Percentiles rank a stretch among this genome's conserved stretches.
Evolutionary conservation across 345 rosid species (phyloP).

Genomic region (Salix caprea): DNA sequence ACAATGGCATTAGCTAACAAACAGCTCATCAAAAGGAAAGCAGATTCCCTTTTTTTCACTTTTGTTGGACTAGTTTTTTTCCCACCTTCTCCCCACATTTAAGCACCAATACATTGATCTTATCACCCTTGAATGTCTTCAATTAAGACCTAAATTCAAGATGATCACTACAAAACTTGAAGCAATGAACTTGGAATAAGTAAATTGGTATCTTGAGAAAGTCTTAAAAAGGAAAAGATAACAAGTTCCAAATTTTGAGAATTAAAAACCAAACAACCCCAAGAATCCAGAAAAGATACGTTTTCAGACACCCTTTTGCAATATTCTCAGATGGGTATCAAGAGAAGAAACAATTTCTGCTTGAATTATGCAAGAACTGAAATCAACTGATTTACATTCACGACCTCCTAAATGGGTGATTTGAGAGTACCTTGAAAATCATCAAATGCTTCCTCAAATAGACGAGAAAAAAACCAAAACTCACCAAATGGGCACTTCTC

Average conservation of each 20-base stretch:
- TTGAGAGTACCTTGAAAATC: constrained; percentile 30
- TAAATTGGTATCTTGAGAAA: background rate
- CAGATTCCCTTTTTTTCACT: constrained; percentile 67
- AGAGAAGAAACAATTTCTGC: constrained; percentile 48
- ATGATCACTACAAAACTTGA: constrained; percentile 24
- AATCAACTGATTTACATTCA: constrained; percentile 33
- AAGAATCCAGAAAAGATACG: constrained; percentile 12
- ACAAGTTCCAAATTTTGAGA: constrained; percentile 24
- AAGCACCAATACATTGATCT: constrained; percentile 28
- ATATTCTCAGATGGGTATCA: constrained; percentile 43
- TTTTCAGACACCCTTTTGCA: constrained; percentile 37
- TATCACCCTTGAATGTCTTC: constrained; percentile 15
- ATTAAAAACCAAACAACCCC: constrained; percentile 34
- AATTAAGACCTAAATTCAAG: constrained; percentile 21
- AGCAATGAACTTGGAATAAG: constrained; percentile 14
- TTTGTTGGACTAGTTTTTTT: constrained; percentile 6
- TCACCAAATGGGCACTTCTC: constrained; percentile 42
- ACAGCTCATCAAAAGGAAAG: constrained; percentile 65
- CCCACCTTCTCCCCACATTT: constrained; percentile 19
- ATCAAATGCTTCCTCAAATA: constrained; percentile 63
- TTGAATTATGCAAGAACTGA: constrained; percentile 43
- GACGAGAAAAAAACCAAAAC: constrained; percentile 31
- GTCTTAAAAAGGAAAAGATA: constrained; percentile 9
- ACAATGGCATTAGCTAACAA: constrained; percentile 51
- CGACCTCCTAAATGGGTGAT: constrained; percentile 7